Evolutionary conservation across 75 land plant genomes (phyloP).

Genomic region (Sequoia sempervirens): DNA sequence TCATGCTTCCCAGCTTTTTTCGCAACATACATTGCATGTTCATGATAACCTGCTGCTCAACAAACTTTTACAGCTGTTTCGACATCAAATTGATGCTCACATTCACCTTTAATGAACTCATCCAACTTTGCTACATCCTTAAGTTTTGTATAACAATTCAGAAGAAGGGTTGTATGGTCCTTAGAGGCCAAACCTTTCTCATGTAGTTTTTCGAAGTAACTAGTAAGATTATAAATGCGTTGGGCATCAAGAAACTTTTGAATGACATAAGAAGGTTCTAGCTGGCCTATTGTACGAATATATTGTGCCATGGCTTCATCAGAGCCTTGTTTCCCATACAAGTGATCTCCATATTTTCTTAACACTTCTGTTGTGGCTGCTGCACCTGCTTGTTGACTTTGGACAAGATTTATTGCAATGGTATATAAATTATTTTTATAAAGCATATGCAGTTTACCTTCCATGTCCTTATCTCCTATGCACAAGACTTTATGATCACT

Average conservation of each 20-base stretch:
- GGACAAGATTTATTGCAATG: conserved; percentile 93
- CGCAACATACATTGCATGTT: conserved; percentile 96
- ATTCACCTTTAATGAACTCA: conserved; percentile 78
- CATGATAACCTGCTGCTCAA: conserved; percentile 90
- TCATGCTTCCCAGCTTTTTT: conserved; percentile 86
- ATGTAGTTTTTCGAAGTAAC: conserved; percentile 93
- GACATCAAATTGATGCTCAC: conserved; percentile 91
- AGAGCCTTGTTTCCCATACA: conserved; percentile 85
- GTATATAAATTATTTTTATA: conserved; percentile 90
- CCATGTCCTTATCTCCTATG: conserved; percentile 95
- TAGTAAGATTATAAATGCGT: conserved; percentile 87
- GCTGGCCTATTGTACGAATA: conserved; percentile 87
- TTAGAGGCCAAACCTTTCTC: conserved; percentile 93
- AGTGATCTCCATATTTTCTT: conserved; percentile 92
- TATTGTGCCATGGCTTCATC: conserved; percentile 97
- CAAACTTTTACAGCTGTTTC: conserved; percentile 95
- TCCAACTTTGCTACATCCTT: conserved; percentile 91
- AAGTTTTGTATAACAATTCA: conserved; percentile 93
- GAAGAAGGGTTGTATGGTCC: conserved; percentile 90
- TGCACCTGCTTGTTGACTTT: conserved; percentile 95
- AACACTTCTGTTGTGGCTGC: conserved; percentile 92
- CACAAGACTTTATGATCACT: conserved; percentile 65
- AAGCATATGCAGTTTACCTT: conserved; percentile 94
- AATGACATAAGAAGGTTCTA: conserved; percentile 96
- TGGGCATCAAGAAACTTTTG: conserved; percentile 98